Evolutionary conservation across 139 green algal genomes (phyloP), one percentile per base, ranked within the genome.

Genomic region (Chlamydomonas sphaeroides): DNA sequence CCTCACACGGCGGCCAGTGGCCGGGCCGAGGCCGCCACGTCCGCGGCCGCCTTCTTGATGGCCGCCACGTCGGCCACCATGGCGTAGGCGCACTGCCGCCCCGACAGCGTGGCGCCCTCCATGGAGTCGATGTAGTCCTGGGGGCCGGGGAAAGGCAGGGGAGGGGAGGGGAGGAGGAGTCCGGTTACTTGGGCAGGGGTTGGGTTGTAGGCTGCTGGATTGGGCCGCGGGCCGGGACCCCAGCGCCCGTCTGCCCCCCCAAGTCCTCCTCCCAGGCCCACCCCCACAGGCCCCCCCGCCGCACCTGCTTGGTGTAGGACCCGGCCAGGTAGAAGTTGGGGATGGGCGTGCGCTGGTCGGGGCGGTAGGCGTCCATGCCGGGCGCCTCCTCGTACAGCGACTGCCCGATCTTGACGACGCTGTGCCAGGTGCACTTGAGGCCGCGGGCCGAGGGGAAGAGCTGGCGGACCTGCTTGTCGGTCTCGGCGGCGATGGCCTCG

Each of bases 61-160:
- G 42, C 14, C 3, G 62, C 38, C 18, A 41, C 75, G 6, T 32
- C 42, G 23, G 72, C 62, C n/a, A 82, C 56, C 36, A 82, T 82
- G n/a, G 42, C 35, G 59, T 78, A 85, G 38, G 78, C 83, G 74
- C 83, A 88, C 63, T 88, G 82, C 51, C 68, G 39, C 78, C 96
- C 96, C 49, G 92, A 97, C 42, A 99, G 89, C 3, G 96, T 99
- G 53, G 96, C 96, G 20, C 96, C 96, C 93, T 99, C 96, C 96
- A 99, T 99, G 70, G 90, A 96, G 85, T 99, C 96, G 53, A 99
- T 99, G 92, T 99, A 99, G 91, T 99, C 96, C 90, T 98, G 95
- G 57, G 95, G 59, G 36, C 30, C 10, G 35, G 71, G 15, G 33
- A 25, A 1, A 38, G 36, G 35, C 10, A 28, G 53, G 36, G 35